Conservation (phyloP, 2,329 filamentous ascomycete genomes). For the Aureobasidium namibiae region DNA sequence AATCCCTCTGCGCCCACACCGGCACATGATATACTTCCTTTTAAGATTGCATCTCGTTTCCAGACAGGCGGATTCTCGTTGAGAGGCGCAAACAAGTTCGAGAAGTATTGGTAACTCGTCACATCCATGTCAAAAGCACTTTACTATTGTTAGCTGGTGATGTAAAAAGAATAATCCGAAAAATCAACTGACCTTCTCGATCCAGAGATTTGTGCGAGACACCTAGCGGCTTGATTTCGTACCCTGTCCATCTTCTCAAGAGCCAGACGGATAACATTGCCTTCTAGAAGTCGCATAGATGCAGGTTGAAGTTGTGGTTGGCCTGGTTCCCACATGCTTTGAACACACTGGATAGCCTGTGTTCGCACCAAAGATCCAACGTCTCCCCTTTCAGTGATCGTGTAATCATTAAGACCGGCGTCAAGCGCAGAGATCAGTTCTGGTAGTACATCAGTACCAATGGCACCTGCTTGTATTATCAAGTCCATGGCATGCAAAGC, state of each 20-base stretch:
- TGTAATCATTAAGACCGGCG: conserved; percentile 72
- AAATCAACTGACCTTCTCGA: not conserved
- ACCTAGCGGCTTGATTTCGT: conserved; percentile 53
- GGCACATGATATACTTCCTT: conserved; percentile 63
- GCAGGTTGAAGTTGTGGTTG: not conserved
- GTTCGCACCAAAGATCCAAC: conserved; percentile 79
- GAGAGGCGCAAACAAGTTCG: conserved; percentile 43
- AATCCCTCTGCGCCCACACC: conserved; percentile 72
- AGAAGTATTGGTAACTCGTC: conserved; percentile 55
- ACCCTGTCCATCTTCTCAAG: conserved; percentile 88
- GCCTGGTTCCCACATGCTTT: conserved; percentile 30
- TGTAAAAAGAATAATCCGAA: not conserved
- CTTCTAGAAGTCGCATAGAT: conserved; percentile 16
- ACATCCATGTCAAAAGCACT: conserved; percentile 25
- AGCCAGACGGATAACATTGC: conserved; percentile 54
- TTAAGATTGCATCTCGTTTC: conserved; percentile 44
- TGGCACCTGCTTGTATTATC: not conserved
- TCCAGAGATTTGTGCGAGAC: not conserved
- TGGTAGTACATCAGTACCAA: conserved; percentile 13
- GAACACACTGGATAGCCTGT: conserved; percentile 64
- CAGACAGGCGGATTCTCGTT: conserved; percentile 25
- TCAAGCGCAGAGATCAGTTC: conserved; percentile 20
- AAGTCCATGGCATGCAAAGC: conserved; percentile 33
- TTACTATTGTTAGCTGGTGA: not conserved
- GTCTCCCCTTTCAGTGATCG: conserved; percentile 79